Evolutionary conservation across 352 stramenopile species (phyloP).

Genomic region (Phytophthora europaea): DNA sequence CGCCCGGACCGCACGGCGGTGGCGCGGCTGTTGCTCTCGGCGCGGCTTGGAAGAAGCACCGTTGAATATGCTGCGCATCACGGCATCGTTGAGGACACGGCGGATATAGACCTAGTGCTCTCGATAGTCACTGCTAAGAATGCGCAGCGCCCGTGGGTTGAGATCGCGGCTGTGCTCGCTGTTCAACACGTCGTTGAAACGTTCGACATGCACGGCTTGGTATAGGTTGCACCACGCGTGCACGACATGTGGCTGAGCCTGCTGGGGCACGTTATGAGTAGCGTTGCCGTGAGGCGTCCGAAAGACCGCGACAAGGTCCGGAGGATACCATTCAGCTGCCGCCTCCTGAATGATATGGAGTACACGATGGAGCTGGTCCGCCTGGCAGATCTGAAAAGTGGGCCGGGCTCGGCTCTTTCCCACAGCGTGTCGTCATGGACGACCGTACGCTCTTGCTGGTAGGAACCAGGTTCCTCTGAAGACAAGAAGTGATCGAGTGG

Average conservation of each 20-base stretch:
- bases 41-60: too few species aligned
- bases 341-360: neutral
- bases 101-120: too few species aligned
- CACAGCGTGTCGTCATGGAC: constrained; percentile 14
- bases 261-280: neutral
- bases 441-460: constrained; percentile 1
- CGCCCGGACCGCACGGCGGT: too few species aligned
- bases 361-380: neutral
- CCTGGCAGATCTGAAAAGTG: constrained; percentile 7
- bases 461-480: constrained; percentile 3
- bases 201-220: neutral
- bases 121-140: constrained; percentile 4
- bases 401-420: neutral
- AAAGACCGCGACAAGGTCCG: neutral
- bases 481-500: constrained; percentile 22
- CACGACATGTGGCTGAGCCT: neutral
- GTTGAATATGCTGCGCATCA: too few species aligned
- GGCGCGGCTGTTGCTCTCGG: too few species aligned
- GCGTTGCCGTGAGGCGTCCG: neutral
- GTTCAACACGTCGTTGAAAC: neutral
- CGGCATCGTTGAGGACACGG: too few species aligned
- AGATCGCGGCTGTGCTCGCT: neutral
- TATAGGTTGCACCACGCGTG: neutral
- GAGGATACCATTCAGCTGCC: neutral
- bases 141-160: neutral